phyloP scores from a whole-genome alignment of 2,329 filamentous ascomycete species.

The Exophiala lecanii-corni region DNA sequence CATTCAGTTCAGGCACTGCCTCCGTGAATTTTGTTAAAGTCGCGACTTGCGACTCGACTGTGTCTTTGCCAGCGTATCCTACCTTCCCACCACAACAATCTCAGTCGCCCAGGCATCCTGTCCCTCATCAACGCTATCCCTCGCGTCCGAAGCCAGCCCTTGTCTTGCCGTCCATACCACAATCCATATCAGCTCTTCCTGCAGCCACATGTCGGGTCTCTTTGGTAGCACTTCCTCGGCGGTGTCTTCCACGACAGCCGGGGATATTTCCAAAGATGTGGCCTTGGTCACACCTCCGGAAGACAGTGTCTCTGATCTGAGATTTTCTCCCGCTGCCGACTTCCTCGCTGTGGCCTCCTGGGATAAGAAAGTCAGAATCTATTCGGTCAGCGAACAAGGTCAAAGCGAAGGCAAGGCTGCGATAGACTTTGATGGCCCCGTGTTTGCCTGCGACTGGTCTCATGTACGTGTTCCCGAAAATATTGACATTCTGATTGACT shows the following conservation, averaged over 20 bases:
- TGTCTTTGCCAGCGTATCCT: no score
- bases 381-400: conserved; percentile 76
- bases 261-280: conserved; percentile 87
- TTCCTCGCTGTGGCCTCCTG: conserved; percentile 88
- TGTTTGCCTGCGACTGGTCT: conserved; percentile 81
- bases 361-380: conserved; percentile 98
- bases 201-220: conserved; percentile 60
- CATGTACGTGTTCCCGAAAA: conserved; percentile 55
- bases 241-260: conserved; percentile 62
- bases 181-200: no score
- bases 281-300: conserved; percentile 72
- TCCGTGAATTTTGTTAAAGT: no score
- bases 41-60: no score
- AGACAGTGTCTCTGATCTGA: conserved; percentile 83
- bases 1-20: no score
- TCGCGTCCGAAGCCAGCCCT: no score
- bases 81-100: no score
- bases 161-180: no score
- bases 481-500: conserved; percentile 2
- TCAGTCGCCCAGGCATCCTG: no score
- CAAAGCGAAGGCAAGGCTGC: conserved; percentile 78
- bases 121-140: no score
- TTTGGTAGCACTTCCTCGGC: conserved; percentile 51
- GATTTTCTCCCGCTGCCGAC: conserved; percentile 72
- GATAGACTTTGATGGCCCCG: conserved; percentile 81